Conservation (phyloP, 2,329 filamentous ascomycete species). For the Corinectria fuckeliana region DNA sequence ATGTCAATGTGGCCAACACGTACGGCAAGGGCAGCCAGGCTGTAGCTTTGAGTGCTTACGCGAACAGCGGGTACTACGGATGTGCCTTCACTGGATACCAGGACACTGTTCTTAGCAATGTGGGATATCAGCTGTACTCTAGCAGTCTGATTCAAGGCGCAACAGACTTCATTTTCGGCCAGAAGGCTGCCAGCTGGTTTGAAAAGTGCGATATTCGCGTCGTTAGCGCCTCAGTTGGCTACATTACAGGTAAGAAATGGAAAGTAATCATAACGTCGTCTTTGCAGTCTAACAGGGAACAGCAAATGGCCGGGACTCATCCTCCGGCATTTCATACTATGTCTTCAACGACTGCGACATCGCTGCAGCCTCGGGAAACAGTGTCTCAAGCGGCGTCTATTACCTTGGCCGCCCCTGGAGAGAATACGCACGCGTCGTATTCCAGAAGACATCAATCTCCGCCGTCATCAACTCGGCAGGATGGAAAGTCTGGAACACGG, state of each 20-base stretch:
- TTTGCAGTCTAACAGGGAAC: neutral
- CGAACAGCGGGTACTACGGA: conserved; percentile 55
- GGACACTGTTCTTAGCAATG: conserved; percentile 57
- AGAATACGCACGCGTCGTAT: conserved; percentile 54
- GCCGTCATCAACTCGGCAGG: conserved; percentile 65
- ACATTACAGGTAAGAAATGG: conserved; percentile 48
- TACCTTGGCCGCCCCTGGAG: conserved; percentile 59
- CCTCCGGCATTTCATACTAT: conserved; percentile 48
- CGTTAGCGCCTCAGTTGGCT: conserved; percentile 44
- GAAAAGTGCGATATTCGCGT: conserved; percentile 50
- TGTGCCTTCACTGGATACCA: conserved; percentile 55
- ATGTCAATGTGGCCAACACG: conserved; percentile 60
- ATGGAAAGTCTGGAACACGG: conserved; percentile 62
- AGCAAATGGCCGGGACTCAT: conserved; percentile 51
- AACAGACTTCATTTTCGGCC: conserved; percentile 58
- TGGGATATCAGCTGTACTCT: conserved; percentile 55
- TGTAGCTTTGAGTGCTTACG: conserved; percentile 53
- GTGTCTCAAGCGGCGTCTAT: conserved; percentile 47
- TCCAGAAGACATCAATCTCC: conserved; percentile 57
- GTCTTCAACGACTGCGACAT: conserved; percentile 55
- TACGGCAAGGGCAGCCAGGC: conserved; percentile 55
- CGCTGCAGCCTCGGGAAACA: conserved; percentile 46
- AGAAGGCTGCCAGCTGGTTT: conserved; percentile 52
- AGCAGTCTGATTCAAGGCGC: conserved; percentile 53
- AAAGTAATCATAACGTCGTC: fast-evolving